phyloP scores from a whole-genome alignment of 768 basidiomycete species.

The Kwoniella europaea region DNA sequence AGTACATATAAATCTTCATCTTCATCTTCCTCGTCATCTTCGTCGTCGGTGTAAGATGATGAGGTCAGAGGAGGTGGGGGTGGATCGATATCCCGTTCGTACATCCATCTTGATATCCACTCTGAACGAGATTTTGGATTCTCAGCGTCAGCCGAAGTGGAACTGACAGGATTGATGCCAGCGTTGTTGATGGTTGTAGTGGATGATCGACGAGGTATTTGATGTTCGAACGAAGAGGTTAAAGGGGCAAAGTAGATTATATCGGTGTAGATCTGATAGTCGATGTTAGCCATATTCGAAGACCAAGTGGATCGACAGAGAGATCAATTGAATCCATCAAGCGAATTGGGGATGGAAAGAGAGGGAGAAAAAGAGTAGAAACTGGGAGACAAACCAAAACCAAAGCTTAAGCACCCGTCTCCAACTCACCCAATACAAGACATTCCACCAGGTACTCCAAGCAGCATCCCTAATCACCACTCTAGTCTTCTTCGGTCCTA shows the following conservation, averaged over 20 bases:
- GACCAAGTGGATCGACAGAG: too few relatives aligned
- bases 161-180: slow-evolving; percentile 17
- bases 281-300: too few relatives aligned
- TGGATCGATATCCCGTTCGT: slow-evolving; percentile 46
- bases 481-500: slow-evolving; percentile 64
- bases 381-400: too few relatives aligned
- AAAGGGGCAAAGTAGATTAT: slow-evolving; percentile 81
- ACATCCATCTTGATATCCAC: slow-evolving; percentile 76
- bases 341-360: too few relatives aligned
- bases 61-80: slow-evolving; percentile 7
- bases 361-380: too few relatives aligned
- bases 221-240: slow-evolving; percentile 66
- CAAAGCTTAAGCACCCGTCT: not conserved
- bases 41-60: not conserved
- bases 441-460: slow-evolving; percentile 69
- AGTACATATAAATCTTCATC: slow-evolving; percentile 53
- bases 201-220: slow-evolving; percentile 51
- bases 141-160: slow-evolving; percentile 15
- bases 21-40: slow-evolving; percentile 1
- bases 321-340: too few relatives aligned
- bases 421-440: slow-evolving; percentile 74
- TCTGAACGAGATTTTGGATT: slow-evolving; percentile 58
- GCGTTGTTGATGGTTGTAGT: slow-evolving; percentile 36
- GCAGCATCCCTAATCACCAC: slow-evolving; percentile 68
- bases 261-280: slow-evolving; percentile 76